Evolutionary conservation across 768 basidiomycete genomes (phyloP), one percentile per base, ranked within the genome.

Genomic region (Trametes gibbosa): DNA sequence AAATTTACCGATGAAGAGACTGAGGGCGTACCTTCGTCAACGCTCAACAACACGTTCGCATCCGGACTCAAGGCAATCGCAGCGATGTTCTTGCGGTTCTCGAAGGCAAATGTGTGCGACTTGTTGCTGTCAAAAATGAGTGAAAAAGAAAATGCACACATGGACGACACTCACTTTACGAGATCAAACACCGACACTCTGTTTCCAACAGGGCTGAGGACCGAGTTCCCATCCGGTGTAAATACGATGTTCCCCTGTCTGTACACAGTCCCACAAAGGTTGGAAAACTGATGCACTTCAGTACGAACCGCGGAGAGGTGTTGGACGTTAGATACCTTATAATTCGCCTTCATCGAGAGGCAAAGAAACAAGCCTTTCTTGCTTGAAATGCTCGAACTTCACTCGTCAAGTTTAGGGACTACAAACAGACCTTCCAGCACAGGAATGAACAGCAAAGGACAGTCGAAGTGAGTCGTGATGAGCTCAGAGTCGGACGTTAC

Each of bases 161-260:
- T 24, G 40, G 21, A 21, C 42, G 16, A 9, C 3, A 80, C 92
- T 73, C 66, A 98, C 96, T 96, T 96, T 65, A 97, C 91, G 21
- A 99, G 85, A 74, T 99, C 96, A 71, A 98, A 99, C 8, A 96
- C 91, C 3, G 94, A 92, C 16, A 98, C 92, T 25, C 97, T 82
- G 73, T 98, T 98, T 45, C 97, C 96, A 2, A 99, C 95, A 0
- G 97, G 96, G 72, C 91, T 94, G 59, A 98, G 79, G 14, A 98
- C 79, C 2, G 87, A 87, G 72, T 97, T 96, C 7, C 95, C 97
- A 77, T 98, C 95, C 0, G 89, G 83, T 0, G 93, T 94, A 72
- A 98, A 99, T 19, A 95, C 63, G 17, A 98, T 79, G 68, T 98
- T 98, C 25, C 97, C 97, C 67, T 97, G 93, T 41, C 84, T 79